Conservation (phyloP, 2,329 filamentous ascomycete genomes). For the Huntiella decipiens region DNA sequence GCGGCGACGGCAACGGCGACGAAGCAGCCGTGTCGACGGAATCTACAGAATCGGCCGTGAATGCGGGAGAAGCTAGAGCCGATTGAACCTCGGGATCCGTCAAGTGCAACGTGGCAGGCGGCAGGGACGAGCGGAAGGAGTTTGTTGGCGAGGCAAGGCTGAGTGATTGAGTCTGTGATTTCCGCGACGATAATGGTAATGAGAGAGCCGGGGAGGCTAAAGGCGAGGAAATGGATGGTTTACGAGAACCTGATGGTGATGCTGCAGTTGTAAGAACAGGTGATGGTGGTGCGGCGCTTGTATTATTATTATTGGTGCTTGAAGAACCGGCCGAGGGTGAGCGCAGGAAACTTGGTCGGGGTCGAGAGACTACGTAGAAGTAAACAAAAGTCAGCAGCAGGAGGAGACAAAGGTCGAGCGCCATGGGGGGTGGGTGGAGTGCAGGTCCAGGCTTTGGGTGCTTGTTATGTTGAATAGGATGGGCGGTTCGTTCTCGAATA, state of each 20-base stretch:
- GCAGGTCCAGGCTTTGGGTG: not conserved
- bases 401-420: not conserved
- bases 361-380: conserved; percentile 8
- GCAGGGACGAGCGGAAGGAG: not conserved
- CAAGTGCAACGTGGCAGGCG: not conserved
- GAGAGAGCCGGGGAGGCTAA: conserved; percentile 1
- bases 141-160: not conserved
- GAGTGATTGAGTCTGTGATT: not conserved
- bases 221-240: not conserved
- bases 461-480: not conserved
- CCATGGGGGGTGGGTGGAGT: not conserved
- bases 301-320: conserved; percentile 4
- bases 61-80: conserved; percentile 14
- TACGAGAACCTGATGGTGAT: not conserved
- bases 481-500: not conserved
- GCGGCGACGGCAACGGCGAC: not conserved
- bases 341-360: conserved; percentile 9
- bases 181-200: not conserved
- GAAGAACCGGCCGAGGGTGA: conserved; percentile 4
- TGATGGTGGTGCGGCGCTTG: not conserved
- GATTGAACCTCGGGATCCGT: conserved; percentile 15
- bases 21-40: not conserved
- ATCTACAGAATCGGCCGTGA: not conserved
- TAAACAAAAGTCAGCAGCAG: conserved; percentile 9
- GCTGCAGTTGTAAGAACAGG: not conserved